Conservation (phyloP, 768 basidiomycete species). For the Mrakia blollopis region DNA sequence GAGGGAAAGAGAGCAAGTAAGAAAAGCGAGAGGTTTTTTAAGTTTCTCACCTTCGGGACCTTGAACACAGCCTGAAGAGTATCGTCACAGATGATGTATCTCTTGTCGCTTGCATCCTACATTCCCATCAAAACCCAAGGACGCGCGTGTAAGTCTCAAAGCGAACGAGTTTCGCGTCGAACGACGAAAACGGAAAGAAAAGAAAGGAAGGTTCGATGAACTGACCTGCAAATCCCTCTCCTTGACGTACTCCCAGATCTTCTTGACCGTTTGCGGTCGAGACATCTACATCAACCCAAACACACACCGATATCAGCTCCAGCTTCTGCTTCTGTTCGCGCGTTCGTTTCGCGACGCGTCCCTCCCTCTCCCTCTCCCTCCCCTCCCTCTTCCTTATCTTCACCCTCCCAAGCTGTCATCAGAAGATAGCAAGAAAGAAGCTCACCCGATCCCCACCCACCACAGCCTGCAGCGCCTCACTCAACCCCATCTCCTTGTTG, state of each 20-base stretch:
- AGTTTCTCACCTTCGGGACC: conserved; percentile 62
- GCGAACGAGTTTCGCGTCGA: not conserved
- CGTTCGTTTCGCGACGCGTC: too few relatives aligned
- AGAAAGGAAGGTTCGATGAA: not conserved
- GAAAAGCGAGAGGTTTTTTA: too few relatives aligned
- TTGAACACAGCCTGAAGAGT: conserved; percentile 68
- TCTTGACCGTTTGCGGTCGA: conserved; percentile 22
- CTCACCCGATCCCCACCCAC: conserved; percentile 53
- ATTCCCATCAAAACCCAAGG: not conserved
- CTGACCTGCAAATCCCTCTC: conserved; percentile 17
- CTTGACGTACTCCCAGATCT: conserved; percentile 27
- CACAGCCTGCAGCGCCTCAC: conserved; percentile 37
- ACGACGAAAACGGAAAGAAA: not conserved
- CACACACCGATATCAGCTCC: too few relatives aligned
- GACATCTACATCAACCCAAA: conserved; percentile 17
- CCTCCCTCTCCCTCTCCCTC: conserved; percentile 65
- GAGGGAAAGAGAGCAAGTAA: too few relatives aligned
- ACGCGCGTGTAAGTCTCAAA: not conserved
- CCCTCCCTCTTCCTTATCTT: too few relatives aligned
- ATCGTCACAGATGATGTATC: conserved; percentile 79
- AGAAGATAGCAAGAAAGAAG: conserved; percentile 61
- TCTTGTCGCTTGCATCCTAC: conserved; percentile 73
- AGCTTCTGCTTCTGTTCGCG: too few relatives aligned
- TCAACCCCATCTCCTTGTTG: conserved; percentile 52
- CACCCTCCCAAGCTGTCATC: not conserved